Evolutionary conservation across 176 grass and related monocot genomes (phyloP).

Genomic region (Hordeum vulgare): DNA sequence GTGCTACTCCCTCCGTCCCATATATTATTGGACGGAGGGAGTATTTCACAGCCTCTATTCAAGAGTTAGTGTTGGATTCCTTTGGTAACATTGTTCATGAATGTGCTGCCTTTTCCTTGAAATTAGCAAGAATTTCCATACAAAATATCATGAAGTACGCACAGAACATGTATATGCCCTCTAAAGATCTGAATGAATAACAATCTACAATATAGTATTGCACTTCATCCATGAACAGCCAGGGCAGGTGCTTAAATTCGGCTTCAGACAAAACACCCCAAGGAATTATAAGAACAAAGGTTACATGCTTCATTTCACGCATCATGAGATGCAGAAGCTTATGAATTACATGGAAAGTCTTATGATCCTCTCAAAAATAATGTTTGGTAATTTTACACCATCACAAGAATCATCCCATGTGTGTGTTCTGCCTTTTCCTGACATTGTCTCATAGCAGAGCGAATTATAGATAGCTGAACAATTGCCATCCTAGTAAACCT

Average conservation of each 20-base stretch:
- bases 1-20: neutral
- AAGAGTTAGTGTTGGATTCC: neutral
- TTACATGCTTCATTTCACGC: conserved; percentile 22
- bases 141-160: neutral
- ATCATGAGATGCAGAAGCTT: conserved; percentile 27
- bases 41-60: neutral
- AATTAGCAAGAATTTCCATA: neutral
- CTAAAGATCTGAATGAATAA: neutral
- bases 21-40: too few species aligned
- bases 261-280: neutral
- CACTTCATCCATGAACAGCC: neutral
- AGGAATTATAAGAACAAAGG: neutral
- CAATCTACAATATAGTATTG: neutral
- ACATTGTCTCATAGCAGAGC: neutral
- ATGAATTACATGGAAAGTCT: conserved; percentile 25
- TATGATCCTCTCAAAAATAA: neutral
- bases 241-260: neutral
- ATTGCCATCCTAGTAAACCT: conserved; percentile 61
- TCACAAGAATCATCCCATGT: conserved; percentile 6
- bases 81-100: neutral
- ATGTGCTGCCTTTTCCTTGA: neutral
- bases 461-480: neutral
- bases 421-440: neutral
- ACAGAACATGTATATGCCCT: neutral
- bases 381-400: conserved; percentile 1